Evolutionary conservation across 2,329 filamentous ascomycete species (phyloP).

Genomic region (Clonostachys byssicola): DNA sequence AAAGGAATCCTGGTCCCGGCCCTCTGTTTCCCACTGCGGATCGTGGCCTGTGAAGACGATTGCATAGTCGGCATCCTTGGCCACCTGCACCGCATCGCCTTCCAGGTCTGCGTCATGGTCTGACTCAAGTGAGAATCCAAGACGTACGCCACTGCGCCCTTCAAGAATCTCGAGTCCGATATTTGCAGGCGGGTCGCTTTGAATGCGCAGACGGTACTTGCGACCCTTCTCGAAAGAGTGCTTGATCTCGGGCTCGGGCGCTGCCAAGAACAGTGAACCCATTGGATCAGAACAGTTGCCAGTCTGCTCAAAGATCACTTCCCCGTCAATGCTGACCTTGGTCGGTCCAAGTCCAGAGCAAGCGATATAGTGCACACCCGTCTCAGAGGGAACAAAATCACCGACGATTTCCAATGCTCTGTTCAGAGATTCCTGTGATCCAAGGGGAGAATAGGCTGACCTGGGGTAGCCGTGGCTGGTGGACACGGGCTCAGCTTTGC

Average conservation of each 20-base stretch:
- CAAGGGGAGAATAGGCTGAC: constrained; percentile 14
- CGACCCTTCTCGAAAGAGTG: constrained; percentile 12
- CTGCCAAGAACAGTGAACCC: constrained; percentile 18
- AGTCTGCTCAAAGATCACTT: constrained; percentile 17
- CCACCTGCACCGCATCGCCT: constrained; percentile 48
- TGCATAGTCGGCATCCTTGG: constrained; percentile 55
- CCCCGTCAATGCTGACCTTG: constrained; percentile 14
- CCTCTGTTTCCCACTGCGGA: constrained; percentile 38
- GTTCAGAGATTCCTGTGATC: constrained; percentile 14
- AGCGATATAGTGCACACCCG: constrained; percentile 17
- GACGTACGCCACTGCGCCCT: constrained; percentile 17
- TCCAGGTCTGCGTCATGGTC: constrained; percentile 23
- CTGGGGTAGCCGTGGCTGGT: constrained; percentile 8
- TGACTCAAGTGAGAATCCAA: constrained; percentile 19
- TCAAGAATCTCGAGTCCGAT: constrained; percentile 19
- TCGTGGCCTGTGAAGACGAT: constrained; percentile 54
- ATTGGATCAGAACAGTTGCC: constrained; percentile 18
- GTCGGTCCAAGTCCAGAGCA: constrained; percentile 19
- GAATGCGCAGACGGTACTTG: constrained; percentile 17
- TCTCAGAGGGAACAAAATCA: constrained; percentile 17
- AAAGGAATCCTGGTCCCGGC: constrained; percentile 66
- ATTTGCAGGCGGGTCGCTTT: constrained; percentile 16
- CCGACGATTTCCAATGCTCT: constrained; percentile 16
- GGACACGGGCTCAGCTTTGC: constrained; percentile 8
- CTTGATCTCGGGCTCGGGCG: constrained; percentile 15